These are phyloP conservation scores for Tarenaya hassleriana DNA, from an alignment of 345 rosid species.

Conservation along the genomic window DNA sequence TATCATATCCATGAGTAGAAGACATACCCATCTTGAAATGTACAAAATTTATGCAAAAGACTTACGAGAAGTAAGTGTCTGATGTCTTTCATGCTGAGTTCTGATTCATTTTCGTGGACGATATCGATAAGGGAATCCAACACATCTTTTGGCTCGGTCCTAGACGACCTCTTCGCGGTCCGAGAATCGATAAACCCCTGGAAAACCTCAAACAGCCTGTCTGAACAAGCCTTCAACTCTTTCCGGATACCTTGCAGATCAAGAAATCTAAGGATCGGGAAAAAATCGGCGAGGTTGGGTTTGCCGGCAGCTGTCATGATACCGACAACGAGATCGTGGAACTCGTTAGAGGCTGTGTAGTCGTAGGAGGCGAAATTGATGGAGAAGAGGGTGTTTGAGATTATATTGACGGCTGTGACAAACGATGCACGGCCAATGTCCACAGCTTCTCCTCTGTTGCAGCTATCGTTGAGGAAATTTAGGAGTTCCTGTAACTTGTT, in stretches of 20 bases:
- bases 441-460: constrained; percentile 27
- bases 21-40: too few relatives aligned
- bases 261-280: constrained; percentile 33
- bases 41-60: background rate
- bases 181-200: constrained; percentile 24
- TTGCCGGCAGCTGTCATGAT: constrained; percentile 37
- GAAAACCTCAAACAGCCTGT: constrained; percentile 23
- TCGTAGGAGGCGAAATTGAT: constrained; percentile 33
- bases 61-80: constrained; percentile 33
- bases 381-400: constrained; percentile 41
- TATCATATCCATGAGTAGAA: background rate
- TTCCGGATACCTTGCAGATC: constrained; percentile 38
- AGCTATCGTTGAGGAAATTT: constrained; percentile 24
- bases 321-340: constrained; percentile 28
- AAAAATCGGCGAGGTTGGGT: constrained; percentile 39
- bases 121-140: constrained; percentile 29
- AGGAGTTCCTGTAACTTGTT: constrained; percentile 26
- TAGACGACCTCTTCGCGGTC: background rate
- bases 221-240: background rate
- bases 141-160: constrained; percentile 21
- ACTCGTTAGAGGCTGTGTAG: constrained; percentile 12
- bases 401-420: constrained; percentile 30
- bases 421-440: constrained; percentile 39
- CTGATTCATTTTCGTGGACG: constrained; percentile 22
- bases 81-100: constrained; percentile 20